A percentile compares a stretch with the other conserved stretches of the same genome.
Conservation (phyloP, 2,329 filamentous ascomycete genomes). For the Emergomyces africanus region DNA sequence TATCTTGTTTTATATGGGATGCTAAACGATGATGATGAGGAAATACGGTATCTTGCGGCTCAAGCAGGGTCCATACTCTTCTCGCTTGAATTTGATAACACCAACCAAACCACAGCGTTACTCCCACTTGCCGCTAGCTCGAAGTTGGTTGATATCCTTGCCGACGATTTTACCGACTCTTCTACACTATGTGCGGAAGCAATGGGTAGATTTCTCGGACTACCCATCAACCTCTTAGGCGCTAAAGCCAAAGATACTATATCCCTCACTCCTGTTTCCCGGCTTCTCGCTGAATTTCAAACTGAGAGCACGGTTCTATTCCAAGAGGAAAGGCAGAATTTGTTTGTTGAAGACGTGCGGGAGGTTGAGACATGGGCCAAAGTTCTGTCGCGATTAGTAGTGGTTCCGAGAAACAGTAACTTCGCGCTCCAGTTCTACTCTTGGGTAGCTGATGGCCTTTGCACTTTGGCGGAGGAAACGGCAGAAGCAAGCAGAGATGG, state of each 20-base stretch:
- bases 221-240: conserved; percentile 6
- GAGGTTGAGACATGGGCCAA: conserved; percentile 59
- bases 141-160: conserved; percentile 25
- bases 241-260: conserved; percentile 15
- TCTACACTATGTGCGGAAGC: conserved; percentile 22
- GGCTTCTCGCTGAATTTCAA: conserved; percentile 21
- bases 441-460: conserved; percentile 25
- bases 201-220: conserved; percentile 27
- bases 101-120: conserved; percentile 20
- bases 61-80: conserved; percentile 25
- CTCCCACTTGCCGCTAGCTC: conserved; percentile 39
- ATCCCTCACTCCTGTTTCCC: conserved; percentile 16
- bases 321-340: conserved; percentile 79
- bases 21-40: conserved; percentile 84
- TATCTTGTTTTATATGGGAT: conserved; percentile 60
- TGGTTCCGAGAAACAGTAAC: conserved; percentile 12
- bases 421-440: conserved; percentile 12
- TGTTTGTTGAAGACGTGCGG: conserved; percentile 73
- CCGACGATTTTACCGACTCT: conserved; percentile 21
- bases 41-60: conserved; percentile 57
- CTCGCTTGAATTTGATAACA: conserved; percentile 21
- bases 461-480: conserved; percentile 16
- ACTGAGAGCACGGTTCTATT: conserved; percentile 49
- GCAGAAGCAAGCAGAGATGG: conserved; percentile 41
- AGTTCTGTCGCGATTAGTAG: conserved; percentile 30